Conservation (phyloP, 768 basidiomycete species). For the Leccinum barrowsii region DNA sequence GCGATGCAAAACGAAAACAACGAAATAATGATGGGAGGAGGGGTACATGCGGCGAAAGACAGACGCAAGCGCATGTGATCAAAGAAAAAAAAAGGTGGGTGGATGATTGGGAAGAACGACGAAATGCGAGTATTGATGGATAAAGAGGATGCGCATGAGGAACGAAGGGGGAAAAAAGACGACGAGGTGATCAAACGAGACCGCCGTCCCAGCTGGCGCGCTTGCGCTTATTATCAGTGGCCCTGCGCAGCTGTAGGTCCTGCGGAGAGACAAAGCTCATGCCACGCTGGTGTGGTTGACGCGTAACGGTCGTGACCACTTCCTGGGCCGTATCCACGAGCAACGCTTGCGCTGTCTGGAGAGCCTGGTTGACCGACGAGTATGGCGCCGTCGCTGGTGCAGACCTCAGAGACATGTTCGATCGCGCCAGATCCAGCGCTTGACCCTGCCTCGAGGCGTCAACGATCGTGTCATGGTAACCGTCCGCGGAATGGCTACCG, state of each 20-base stretch:
- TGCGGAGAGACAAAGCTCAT: slow-evolving; percentile 53
- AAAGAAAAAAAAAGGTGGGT: background rate
- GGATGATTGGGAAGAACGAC: slow-evolving; percentile 5
- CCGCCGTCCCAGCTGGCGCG: slow-evolving; percentile 56
- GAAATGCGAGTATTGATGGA: slow-evolving; percentile 13
- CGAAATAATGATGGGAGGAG: slow-evolving; percentile 1
- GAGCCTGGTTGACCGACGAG: slow-evolving; percentile 30
- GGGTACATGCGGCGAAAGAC: slow-evolving; percentile 8
- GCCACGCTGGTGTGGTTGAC: slow-evolving; percentile 41
- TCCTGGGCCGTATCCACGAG: slow-evolving; percentile 20
- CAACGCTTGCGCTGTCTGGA: slow-evolving; percentile 33
- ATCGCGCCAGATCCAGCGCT: slow-evolving; percentile 49
- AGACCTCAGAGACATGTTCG: slow-evolving; percentile 30
- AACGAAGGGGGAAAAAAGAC: background rate
- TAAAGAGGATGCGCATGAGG: slow-evolving; percentile 2
- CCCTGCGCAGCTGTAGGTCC: slow-evolving; percentile 46
- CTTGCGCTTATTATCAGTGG: slow-evolving; percentile 53
- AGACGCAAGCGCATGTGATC: slow-evolving; percentile 2
- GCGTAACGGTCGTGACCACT: slow-evolving; percentile 2
- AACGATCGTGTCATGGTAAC: slow-evolving; percentile 23
- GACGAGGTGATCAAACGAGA: slow-evolving; percentile 19
- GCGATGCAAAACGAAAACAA: slow-evolving; percentile 20
- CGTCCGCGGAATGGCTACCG: slow-evolving; percentile 25
- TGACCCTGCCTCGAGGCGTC: slow-evolving; percentile 40
- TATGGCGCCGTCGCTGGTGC: slow-evolving; percentile 24